These are phyloP conservation scores for Logfia minima DNA, from an alignment of 129 eudicot species.

Conservation along the genomic window DNA sequence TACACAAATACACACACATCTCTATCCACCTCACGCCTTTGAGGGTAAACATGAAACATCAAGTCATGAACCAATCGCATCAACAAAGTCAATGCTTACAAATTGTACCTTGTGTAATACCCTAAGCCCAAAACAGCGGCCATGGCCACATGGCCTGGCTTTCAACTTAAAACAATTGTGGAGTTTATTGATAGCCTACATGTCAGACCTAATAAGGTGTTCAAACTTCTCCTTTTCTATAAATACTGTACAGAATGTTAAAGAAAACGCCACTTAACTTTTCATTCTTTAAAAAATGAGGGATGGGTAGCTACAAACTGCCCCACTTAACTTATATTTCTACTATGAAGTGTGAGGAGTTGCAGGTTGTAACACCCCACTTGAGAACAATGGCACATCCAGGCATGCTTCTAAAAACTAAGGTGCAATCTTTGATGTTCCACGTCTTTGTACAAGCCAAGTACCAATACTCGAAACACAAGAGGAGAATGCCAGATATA, in stretches of 20 bases:
- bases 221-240: no score
- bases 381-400: not conserved
- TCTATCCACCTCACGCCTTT: not conserved
- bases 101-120: not conserved
- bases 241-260: no score
- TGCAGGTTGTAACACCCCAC: not conserved
- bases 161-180: no score
- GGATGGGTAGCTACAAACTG: no score
- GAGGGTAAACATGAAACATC: not conserved
- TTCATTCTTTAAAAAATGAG: no score
- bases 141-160: no score
- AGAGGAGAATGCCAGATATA: not conserved
- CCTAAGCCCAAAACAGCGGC: no score
- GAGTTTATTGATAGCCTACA: no score
- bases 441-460: constrained; percentile 13
- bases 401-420: not conserved
- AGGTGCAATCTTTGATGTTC: not conserved
- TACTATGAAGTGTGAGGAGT: not conserved
- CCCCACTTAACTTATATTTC: not conserved
- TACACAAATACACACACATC: not conserved
- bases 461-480: not conserved
- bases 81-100: not conserved
- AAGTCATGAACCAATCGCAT: not conserved
- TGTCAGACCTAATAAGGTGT: no score
- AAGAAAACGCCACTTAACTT: no score